Percentiles rank a stretch among this genome's conserved stretches.
Conservation (phyloP, 1,139 yeast genomes). For the Eremothecium gossypii region DNA sequence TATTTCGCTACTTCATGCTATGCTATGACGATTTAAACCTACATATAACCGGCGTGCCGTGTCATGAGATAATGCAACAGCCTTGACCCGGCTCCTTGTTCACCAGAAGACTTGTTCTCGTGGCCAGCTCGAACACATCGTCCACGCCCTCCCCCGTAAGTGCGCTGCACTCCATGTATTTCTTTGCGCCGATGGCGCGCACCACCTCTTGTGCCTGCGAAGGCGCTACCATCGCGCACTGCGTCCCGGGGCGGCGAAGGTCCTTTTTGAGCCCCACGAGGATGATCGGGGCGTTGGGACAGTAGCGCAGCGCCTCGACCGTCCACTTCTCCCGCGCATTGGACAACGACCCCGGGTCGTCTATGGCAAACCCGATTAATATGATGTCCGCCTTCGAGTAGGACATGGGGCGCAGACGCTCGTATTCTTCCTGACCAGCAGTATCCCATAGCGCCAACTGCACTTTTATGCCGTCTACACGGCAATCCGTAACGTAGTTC, state of each 20-base stretch:
- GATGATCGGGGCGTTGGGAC: conserved; percentile 57
- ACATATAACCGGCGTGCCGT: not conserved
- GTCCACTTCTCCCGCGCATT: conserved; percentile 70
- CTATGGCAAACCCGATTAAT: conserved; percentile 61
- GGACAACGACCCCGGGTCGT: conserved; percentile 58
- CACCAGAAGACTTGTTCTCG: conserved; percentile 53
- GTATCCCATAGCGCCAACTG: conserved; percentile 93
- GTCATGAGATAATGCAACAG: conserved; percentile 35
- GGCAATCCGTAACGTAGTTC: conserved; percentile 85
- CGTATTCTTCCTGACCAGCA: conserved; percentile 92
- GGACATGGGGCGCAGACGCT: conserved; percentile 61
- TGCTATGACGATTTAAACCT: not conserved
- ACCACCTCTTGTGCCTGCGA: conserved; percentile 55
- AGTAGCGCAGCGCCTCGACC: conserved; percentile 55
- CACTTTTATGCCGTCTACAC: conserved; percentile 87
- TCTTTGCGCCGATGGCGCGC: conserved; percentile 57
- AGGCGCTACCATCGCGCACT: conserved; percentile 39
- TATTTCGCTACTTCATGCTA: no score
- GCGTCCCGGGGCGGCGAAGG: conserved; percentile 35
- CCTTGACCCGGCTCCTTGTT: conserved; percentile 34
- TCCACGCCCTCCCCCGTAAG: conserved; percentile 77
- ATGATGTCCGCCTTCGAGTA: conserved; percentile 70
- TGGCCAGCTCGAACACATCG: conserved; percentile 69
- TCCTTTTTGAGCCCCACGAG: conserved; percentile 68
- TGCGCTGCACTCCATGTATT: conserved; percentile 65